Evolutionary conservation across 2,329 filamentous ascomycete genomes (phyloP), one percentile per base, ranked within the genome.

Genomic region (Helotiales sp.): DNA sequence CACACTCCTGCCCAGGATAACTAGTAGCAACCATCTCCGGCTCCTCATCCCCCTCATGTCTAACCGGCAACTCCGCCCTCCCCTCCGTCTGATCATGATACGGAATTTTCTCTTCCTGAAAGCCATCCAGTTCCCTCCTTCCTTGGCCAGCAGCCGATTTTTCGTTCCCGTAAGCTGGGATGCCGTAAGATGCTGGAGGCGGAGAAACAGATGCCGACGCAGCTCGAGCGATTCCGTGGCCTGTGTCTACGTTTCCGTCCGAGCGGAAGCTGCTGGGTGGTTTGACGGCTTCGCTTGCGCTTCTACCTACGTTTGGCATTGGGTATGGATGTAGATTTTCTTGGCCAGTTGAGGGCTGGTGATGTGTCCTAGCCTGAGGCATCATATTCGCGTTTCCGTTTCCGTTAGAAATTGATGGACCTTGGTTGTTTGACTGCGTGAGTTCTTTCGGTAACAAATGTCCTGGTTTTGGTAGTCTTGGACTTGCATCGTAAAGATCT

Each of bases 1-100:
- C n/a, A 52, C 87, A 90, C 70, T 89, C 86, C 73, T 88, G 84
- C 0, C 87, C 87, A 0, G 87, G 87, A 70, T 89, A 90, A 68
- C 81, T 85, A 12, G 85, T 86, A 6, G 85, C 86, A 48, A 77
- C 81, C 87, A 90, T 89, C 58, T 79, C 75, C 12, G 81, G 79
- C 48, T 57, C 53, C 17, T 59, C 56, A 31, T 75, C 70, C 13
- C 78, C 76, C n/a, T 78, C 75, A 30, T 77, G 74, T 38, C 75
- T 72, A 48, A 66, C 68, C n/a, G 38, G 10, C 29, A 24, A 44
- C 49, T 36, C n/a, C 3, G 19, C 36, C 25, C 34, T n/a, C 19
- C 12, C 33, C 33, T 19, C 25, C 42, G 24, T 22, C 25, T 52
- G n/a, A 42, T 24, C 19, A 76, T 40, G 12, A 44, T 55, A 55